These are phyloP conservation scores for Pyrus hybrid DNA, from an alignment of 331 rosid species.

Conservation along the genomic window DNA sequence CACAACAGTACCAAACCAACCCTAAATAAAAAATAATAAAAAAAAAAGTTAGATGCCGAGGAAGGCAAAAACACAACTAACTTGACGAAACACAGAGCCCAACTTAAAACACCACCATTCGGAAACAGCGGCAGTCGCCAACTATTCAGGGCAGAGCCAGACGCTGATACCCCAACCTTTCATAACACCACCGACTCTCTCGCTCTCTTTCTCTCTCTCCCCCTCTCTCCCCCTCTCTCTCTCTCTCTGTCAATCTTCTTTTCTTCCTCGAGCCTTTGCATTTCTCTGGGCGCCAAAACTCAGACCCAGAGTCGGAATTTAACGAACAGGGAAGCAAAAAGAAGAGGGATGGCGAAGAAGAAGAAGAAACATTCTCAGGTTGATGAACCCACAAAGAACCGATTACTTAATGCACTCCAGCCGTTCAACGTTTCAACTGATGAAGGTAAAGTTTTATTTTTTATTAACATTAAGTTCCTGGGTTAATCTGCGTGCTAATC, in stretches of 20 bases:
- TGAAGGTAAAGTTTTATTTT: constrained; percentile 32
- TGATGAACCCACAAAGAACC: constrained; percentile 23
- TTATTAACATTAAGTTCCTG: neutral
- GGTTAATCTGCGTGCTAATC: neutral
- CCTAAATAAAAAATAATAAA: no score
- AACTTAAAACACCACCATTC: neutral
- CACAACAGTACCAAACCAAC: no score
- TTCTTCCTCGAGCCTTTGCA: neutral
- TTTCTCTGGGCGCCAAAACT: neutral
- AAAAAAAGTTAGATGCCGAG: no score
- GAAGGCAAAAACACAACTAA: no score
- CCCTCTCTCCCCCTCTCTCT: neutral
- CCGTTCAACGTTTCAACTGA: constrained; percentile 36
- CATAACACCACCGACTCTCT: neutral
- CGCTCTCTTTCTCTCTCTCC: no score
- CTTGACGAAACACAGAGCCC: neutral
- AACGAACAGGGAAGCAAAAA: neutral
- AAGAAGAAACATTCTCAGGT: constrained; percentile 11
- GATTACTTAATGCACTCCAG: constrained; percentile 16
- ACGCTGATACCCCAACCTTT: neutral
- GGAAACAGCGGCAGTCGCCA: neutral
- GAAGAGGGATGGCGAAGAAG: constrained; percentile 19
- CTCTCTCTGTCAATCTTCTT: neutral
- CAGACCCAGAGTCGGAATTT: neutral
- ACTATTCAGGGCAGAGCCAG: neutral